Percentiles rank a stretch among this genome's conserved stretches.
Conservation (phyloP, 2,329 filamentous ascomycete genomes). For the Hymenoscyphus linearis region DNA sequence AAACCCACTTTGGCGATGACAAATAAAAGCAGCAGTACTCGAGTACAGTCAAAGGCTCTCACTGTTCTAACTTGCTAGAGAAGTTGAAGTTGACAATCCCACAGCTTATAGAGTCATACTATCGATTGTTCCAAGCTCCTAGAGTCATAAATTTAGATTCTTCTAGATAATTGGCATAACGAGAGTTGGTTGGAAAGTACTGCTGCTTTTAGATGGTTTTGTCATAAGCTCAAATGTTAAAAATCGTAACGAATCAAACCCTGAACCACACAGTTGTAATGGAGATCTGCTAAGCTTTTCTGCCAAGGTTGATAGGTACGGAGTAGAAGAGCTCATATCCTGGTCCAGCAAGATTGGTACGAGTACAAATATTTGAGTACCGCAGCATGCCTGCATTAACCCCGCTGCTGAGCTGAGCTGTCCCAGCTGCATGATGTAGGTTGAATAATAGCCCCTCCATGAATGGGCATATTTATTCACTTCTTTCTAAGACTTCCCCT, state of each 20-base stretch:
- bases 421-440: background rate
- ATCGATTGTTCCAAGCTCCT: no score
- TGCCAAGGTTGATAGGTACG: constrained; percentile 9
- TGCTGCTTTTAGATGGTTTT: no score
- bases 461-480: background rate
- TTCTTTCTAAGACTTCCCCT: background rate
- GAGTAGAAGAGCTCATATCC: constrained; percentile 5
- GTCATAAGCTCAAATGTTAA: background rate
- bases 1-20: no score
- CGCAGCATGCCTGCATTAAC: background rate
- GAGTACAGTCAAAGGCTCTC: no score
- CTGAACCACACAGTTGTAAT: background rate
- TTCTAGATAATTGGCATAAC: no score
- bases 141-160: no score
- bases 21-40: no score
- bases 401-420: background rate
- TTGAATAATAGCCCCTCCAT: background rate
- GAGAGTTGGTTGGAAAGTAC: no score
- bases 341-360: background rate
- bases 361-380: no score
- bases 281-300: constrained; percentile 9
- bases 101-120: no score
- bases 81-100: no score
- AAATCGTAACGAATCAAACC: background rate
- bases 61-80: no score